Evolutionary conservation across 1,284 basidiomycete genomes (phyloP).

Genomic region (Moesziomyces aphidis): DNA sequence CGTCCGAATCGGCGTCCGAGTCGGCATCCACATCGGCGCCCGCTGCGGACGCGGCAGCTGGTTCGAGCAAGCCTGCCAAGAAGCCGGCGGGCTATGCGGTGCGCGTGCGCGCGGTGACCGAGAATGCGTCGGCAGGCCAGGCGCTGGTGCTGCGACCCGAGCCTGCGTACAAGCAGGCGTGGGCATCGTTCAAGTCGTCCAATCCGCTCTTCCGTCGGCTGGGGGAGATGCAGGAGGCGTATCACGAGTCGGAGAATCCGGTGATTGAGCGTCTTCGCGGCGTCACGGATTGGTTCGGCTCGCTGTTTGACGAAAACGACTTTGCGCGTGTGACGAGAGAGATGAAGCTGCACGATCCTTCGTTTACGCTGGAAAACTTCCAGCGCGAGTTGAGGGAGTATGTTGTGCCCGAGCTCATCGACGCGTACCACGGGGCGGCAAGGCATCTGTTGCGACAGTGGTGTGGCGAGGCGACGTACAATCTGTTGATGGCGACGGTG

Average conservation of each 20-base stretch:
- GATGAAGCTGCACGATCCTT: conserved; percentile 87
- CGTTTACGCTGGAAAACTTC: conserved; percentile 86
- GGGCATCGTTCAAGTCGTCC: conserved; percentile 55
- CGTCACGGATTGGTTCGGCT: conserved; percentile 85
- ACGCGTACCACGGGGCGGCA: conserved; percentile 92
- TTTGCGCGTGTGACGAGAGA: conserved; percentile 89
- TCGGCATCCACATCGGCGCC: background rate
- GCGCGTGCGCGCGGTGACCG: conserved; percentile 30
- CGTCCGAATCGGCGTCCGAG: conserved; percentile 1
- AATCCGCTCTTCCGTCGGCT: conserved; percentile 58
- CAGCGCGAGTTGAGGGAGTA: conserved; percentile 94
- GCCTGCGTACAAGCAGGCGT: conserved; percentile 56
- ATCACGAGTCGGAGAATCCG: conserved; percentile 94
- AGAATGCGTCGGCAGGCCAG: conserved; percentile 51
- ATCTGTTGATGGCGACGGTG: conserved; percentile 96
- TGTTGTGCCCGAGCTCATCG: conserved; percentile 96
- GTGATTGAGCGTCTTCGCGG: conserved; percentile 82
- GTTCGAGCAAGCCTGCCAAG: conserved; percentile 8
- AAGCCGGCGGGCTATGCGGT: conserved; percentile 60
- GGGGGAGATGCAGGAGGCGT: conserved; percentile 68
- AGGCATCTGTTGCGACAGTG: conserved; percentile 85
- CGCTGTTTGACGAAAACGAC: conserved; percentile 97
- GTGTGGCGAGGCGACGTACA: conserved; percentile 93
- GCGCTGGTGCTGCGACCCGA: conserved; percentile 61
- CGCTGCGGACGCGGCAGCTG: conserved; percentile 1